Evolutionary conservation across 1,139 yeast species (phyloP).

Genomic region (Hansenula lynferdii): DNA sequence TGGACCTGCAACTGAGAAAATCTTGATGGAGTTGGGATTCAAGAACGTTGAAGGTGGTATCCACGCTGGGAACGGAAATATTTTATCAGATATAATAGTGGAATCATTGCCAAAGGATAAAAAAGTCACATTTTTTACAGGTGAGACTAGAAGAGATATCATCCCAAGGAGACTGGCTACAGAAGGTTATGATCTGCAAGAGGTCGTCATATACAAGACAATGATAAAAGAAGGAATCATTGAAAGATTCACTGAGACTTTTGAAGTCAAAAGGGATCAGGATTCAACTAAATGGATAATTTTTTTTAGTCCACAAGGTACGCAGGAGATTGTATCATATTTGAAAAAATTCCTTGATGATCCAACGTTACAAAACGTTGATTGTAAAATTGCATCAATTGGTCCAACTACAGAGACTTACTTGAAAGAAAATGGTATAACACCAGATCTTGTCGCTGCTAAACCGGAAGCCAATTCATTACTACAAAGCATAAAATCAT

Average conservation of each 20-base stretch:
- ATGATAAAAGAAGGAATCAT: constrained; percentile 42
- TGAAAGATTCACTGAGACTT: constrained; percentile 27
- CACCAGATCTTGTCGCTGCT: constrained; percentile 59
- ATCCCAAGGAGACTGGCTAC: constrained; percentile 57
- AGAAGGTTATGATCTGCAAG: constrained; percentile 47
- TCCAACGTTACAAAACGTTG: constrained; percentile 7
- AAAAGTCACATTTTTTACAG: constrained; percentile 71
- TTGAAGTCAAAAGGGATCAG: constrained; percentile 5
- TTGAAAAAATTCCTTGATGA: constrained; percentile 25
- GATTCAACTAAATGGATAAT: constrained; percentile 56
- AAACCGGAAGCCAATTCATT: constrained; percentile 71
- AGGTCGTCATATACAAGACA: constrained; percentile 69
- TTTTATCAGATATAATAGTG: constrained; percentile 61
- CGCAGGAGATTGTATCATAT: constrained; percentile 51
- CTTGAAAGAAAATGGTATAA: constrained; percentile 44
- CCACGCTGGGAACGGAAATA: constrained; percentile 77
- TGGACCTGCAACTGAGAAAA: constrained; percentile 80
- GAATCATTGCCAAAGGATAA: constrained; percentile 28
- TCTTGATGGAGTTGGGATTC: constrained; percentile 61
- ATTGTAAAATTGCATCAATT: constrained; percentile 64
- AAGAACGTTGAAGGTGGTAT: constrained; percentile 63
- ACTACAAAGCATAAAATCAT: constrained; percentile 28
- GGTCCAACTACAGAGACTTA: constrained; percentile 90
- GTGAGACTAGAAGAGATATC: constrained; percentile 77
- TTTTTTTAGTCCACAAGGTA: constrained; percentile 91